Percentiles rank a stretch among this genome's conserved stretches.
phyloP scores from a whole-genome alignment of 768 basidiomycete genomes.

The Suillus fuscotomentosus region DNA sequence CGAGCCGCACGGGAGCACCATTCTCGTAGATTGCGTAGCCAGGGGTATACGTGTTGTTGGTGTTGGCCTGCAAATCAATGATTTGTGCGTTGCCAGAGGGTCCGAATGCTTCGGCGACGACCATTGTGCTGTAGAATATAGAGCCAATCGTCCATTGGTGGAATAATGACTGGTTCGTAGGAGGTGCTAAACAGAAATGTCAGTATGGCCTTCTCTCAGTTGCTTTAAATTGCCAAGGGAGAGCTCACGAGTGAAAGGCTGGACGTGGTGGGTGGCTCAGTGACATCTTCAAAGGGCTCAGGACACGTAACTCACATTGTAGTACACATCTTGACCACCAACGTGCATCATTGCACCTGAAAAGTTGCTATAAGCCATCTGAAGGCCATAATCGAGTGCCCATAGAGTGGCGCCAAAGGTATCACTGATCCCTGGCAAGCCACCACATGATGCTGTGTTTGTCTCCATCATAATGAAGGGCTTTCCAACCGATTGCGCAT shows the following conservation, averaged over 20 bases:
- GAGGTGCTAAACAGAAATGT: constrained; percentile 32
- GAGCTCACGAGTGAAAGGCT: constrained; percentile 50
- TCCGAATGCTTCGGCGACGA: constrained; percentile 38
- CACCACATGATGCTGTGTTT: constrained; percentile 52
- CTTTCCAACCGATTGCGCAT: constrained; percentile 32
- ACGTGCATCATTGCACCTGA: constrained; percentile 46
- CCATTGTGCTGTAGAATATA: constrained; percentile 38
- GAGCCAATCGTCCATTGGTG: constrained; percentile 41
- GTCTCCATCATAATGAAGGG: constrained; percentile 55
- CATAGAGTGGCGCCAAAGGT: constrained; percentile 50
- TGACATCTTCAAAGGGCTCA: neutral
- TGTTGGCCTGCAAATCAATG: constrained; percentile 31
- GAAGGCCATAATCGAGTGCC: constrained; percentile 48
- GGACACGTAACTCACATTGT: constrained; percentile 41
- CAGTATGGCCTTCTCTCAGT: neutral
- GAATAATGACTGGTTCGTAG: constrained; percentile 36
- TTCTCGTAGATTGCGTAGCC: constrained; percentile 71
- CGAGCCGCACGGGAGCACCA: constrained; percentile 41
- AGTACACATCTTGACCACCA: constrained; percentile 47
- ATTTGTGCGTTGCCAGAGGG: constrained; percentile 33
- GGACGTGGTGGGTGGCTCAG: neutral
- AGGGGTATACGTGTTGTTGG: constrained; percentile 31
- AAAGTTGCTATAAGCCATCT: constrained; percentile 49
- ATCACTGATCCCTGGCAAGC: constrained; percentile 51
- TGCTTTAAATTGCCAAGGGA: neutral